Evolutionary conservation across 441 rosid genomes (phyloP).

Genomic region (Macaranga tanarius): DNA sequence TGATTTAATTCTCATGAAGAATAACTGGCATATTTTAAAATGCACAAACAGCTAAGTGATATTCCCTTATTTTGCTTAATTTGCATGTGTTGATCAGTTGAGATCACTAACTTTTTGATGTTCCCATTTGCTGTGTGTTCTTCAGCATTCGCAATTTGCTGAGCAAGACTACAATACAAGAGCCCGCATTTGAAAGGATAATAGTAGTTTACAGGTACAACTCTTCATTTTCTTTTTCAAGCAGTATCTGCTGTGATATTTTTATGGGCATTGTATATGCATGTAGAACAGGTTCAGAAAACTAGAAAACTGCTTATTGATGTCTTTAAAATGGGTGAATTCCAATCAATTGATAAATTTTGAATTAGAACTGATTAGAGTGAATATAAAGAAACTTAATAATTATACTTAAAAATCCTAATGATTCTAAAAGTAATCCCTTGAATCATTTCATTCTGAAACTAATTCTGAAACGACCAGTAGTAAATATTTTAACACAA

Average conservation of each 20-base stretch:
- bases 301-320: no score
- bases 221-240: slow-evolving; percentile 13
- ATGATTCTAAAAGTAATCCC: no score
- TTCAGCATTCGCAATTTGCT: slow-evolving; percentile 60
- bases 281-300: no score
- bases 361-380: no score
- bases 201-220: slow-evolving; percentile 84
- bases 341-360: no score
- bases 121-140: slow-evolving; percentile 27
- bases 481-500: slow-evolving; percentile 4
- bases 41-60: background rate
- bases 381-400: no score
- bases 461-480: slow-evolving; percentile 1
- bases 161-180: slow-evolving; percentile 74
- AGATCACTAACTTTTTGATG: slow-evolving; percentile 16
- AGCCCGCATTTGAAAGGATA: slow-evolving; percentile 91
- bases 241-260: background rate
- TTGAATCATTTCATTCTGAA: slow-evolving; percentile 17
- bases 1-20: no score
- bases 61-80: background rate
- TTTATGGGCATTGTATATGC: background rate
- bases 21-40: background rate
- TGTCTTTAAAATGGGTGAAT: no score
- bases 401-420: no score
- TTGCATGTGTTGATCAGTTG: slow-evolving; percentile 11